Percentiles rank a stretch among this genome's conserved stretches.
Evolutionary conservation across 345 rosid species (phyloP).

Genomic region (Passiflora organensis): DNA sequence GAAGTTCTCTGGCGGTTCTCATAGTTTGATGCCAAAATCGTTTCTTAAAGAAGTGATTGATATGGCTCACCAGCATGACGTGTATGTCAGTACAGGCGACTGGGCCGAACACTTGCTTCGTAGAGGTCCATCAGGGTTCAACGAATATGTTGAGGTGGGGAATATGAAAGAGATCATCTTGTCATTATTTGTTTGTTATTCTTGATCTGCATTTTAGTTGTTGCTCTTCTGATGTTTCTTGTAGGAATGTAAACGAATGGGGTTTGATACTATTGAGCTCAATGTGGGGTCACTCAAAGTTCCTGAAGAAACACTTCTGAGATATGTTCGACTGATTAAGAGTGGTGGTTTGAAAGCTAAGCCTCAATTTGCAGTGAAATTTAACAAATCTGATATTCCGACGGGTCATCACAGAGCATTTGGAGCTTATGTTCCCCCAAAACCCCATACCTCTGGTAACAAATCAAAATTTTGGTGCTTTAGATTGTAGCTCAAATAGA

Average conservation of each 20-base stretch:
- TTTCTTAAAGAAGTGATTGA: conserved; percentile 57
- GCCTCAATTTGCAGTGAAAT: conserved; percentile 69
- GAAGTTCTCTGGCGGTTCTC: conserved; percentile 84
- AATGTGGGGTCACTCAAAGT: conserved; percentile 70
- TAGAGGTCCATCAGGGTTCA: conserved; percentile 70
- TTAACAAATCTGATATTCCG: conserved; percentile 76
- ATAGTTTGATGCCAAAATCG: conserved; percentile 73
- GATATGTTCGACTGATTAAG: conserved; percentile 81
- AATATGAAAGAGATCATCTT: neutral
- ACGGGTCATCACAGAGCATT: conserved; percentile 49
- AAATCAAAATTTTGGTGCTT: neutral
- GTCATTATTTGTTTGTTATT: neutral
- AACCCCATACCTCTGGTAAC: conserved; percentile 68
- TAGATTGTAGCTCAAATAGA: neutral
- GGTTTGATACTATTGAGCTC: conserved; percentile 81
- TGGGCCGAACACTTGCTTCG: conserved; percentile 83
- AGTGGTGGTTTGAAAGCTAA: conserved; percentile 74
- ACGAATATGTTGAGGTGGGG: conserved; percentile 66
- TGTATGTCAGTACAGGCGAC: conserved; percentile 84
- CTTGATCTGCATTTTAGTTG: conserved; percentile 1
- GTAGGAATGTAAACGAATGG: conserved; percentile 83
- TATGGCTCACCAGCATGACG: conserved; percentile 70
- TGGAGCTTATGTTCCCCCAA: conserved; percentile 70
- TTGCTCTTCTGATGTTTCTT: neutral
- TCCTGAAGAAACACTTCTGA: conserved; percentile 78